Conservation (phyloP, 306 rosid species). For the Cyamopsis tetragonoloba region DNA sequence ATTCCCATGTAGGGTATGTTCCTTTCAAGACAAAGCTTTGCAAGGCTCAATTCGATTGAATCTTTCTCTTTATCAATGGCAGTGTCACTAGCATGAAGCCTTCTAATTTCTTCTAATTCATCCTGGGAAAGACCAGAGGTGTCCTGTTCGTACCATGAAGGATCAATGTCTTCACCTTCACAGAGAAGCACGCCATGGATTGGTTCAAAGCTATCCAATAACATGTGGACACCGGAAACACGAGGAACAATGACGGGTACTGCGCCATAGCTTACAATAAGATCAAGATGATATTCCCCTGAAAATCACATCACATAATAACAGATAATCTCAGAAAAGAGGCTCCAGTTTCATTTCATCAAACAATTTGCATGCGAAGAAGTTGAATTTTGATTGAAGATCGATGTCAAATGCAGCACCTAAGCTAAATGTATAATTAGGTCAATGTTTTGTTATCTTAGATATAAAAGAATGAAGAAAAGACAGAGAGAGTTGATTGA, state of each 20-base stretch:
- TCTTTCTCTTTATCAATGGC: conserved; percentile 83
- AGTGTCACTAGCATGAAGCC: conserved; percentile 77
- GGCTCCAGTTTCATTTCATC: no score
- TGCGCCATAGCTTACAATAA: conserved; percentile 74
- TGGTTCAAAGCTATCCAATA: conserved; percentile 85
- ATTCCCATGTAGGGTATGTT: conserved; percentile 93
- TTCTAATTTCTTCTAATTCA: conserved; percentile 65
- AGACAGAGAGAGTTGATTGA: neutral
- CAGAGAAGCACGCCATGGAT: conserved; percentile 95
- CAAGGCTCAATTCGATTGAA: conserved; percentile 72
- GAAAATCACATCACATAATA: neutral
- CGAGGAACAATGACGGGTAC: conserved; percentile 89
- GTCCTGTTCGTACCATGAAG: conserved; percentile 64
- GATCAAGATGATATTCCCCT: conserved; percentile 97
- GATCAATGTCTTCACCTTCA: conserved; percentile 97
- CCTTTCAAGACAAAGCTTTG: conserved; percentile 83
- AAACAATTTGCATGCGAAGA: no score
- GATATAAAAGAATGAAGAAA: no score
- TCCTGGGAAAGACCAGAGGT: conserved; percentile 50
- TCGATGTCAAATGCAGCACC: no score
- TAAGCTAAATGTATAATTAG: no score
- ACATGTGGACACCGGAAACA: conserved; percentile 72
- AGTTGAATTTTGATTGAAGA: no score
- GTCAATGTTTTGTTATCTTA: no score
- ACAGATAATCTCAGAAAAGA: neutral